Evolutionary conservation across 768 basidiomycete species (phyloP).

Genomic region (Fomitopsis serialis): DNA sequence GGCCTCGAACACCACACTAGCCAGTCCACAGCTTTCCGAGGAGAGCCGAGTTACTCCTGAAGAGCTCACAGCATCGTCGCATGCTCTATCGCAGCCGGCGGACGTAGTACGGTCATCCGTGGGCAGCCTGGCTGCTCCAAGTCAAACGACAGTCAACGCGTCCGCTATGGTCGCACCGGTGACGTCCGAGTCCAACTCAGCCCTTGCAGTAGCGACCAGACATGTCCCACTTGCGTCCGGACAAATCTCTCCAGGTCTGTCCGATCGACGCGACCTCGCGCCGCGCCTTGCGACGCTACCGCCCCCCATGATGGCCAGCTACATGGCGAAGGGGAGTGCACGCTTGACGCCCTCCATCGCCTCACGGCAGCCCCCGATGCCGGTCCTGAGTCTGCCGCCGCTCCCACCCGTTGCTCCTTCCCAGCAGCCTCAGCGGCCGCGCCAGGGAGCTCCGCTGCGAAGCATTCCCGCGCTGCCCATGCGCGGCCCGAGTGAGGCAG

Average conservation of each 20-base stretch:
- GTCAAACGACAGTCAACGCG: background rate
- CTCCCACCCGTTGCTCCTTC: constrained; percentile 29
- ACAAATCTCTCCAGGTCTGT: background rate
- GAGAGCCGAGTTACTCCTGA: too few species aligned
- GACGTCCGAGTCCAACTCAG: background rate
- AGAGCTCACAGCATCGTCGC: too few species aligned
- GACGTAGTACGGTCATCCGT: background rate
- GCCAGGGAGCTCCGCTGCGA: constrained; percentile 31
- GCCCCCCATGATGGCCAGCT: constrained; percentile 24
- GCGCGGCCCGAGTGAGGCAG: constrained; percentile 33
- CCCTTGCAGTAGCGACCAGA: background rate
- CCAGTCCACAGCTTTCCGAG: too few species aligned
- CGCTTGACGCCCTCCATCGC: constrained; percentile 42
- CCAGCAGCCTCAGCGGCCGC: constrained; percentile 15
- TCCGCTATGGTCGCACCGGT: background rate
- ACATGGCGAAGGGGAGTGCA: constrained; percentile 30
- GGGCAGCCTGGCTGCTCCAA: background rate
- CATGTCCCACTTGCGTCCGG: background rate
- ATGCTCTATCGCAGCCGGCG: background rate
- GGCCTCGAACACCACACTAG: too few species aligned
- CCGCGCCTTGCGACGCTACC: constrained; percentile 24
- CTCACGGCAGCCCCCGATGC: constrained; percentile 38
- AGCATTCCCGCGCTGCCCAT: constrained; percentile 52
- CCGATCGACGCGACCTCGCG: constrained; percentile 9
- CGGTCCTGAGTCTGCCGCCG: constrained; percentile 45